phyloP scores from a whole-genome alignment of 179 eudicot genomes.

The Gypsophila paniculata region DNA sequence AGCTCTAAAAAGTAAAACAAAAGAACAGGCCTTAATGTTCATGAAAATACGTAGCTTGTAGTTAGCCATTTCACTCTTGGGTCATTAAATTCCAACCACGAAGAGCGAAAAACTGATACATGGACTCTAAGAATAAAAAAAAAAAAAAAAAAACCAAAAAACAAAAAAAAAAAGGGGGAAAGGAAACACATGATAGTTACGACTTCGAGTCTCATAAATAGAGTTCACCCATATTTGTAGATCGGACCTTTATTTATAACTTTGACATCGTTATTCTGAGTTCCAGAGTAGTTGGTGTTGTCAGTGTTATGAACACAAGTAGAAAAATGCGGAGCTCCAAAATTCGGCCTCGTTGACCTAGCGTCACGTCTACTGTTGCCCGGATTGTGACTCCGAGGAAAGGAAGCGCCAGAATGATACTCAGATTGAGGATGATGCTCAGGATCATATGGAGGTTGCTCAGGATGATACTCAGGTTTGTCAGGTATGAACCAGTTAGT shows the following conservation, averaged over 20 bases:
- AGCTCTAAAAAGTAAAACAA: too few species aligned
- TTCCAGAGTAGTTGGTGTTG: constrained; percentile 5
- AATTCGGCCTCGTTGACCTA: neutral
- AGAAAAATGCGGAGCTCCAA: neutral
- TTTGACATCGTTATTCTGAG: neutral
- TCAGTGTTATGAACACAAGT: neutral
- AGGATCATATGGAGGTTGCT: neutral
- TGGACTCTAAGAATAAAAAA: too few species aligned
- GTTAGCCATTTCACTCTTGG: too few species aligned
- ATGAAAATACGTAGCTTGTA: too few species aligned
- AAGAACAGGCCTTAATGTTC: too few species aligned
- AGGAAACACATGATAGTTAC: too few species aligned
- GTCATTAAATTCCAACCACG: too few species aligned
- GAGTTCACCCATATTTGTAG: constrained; percentile 3
- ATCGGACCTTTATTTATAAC: constrained; percentile 5
- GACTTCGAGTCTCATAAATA: too few species aligned
- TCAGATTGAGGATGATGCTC: neutral
- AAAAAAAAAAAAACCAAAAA: neutral
- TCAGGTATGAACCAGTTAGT: too few species aligned
- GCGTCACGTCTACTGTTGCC: neutral
- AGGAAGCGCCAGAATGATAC: neutral
- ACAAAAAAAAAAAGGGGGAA: neutral
- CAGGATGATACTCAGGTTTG: too few species aligned
- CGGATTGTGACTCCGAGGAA: neutral
- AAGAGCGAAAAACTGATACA: too few species aligned